These are phyloP conservation scores for Chaetothyriales sp. DNA, from an alignment of 2,329 filamentous ascomycete species.

Conservation along the genomic window DNA sequence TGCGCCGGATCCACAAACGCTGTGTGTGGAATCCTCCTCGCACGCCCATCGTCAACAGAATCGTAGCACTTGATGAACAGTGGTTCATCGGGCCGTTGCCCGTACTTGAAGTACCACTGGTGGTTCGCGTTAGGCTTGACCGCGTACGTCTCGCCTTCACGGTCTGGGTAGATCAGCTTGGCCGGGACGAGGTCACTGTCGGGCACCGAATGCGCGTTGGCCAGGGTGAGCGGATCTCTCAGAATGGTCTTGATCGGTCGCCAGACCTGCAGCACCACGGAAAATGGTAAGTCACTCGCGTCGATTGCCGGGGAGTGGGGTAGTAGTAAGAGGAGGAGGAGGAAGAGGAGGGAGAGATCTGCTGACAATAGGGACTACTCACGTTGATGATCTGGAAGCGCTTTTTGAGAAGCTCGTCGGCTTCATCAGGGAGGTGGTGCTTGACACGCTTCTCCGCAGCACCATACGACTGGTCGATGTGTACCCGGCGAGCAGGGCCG, in stretches of 20 bases:
- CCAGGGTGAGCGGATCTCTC: slow-evolving; percentile 56
- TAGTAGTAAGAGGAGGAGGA: not conserved
- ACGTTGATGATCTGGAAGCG: slow-evolving; percentile 55
- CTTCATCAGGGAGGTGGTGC: slow-evolving; percentile 45
- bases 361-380: not conserved
- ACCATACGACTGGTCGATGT: slow-evolving; percentile 56
- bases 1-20: slow-evolving; percentile 41
- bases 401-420: slow-evolving; percentile 41
- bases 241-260: slow-evolving; percentile 47
- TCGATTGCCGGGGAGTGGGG: not conserved
- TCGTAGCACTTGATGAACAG: slow-evolving; percentile 46
- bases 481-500: slow-evolving; percentile 55
- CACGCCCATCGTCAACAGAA: slow-evolving; percentile 33
- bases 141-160: slow-evolving; percentile 49
- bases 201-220: slow-evolving; percentile 48
- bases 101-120: slow-evolving; percentile 52
- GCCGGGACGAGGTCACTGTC: slow-evolving; percentile 47
- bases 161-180: slow-evolving; percentile 48
- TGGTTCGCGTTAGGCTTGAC: slow-evolving; percentile 46
- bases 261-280: slow-evolving; percentile 36
- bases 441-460: slow-evolving; percentile 50
- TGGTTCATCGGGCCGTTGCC: slow-evolving; percentile 48
- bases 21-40: slow-evolving; percentile 39
- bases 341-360: not conserved
- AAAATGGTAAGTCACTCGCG: not conserved